Conservation (phyloP, 2,329 filamentous ascomycete genomes). For the Talaromyces rugulosus region DNA sequence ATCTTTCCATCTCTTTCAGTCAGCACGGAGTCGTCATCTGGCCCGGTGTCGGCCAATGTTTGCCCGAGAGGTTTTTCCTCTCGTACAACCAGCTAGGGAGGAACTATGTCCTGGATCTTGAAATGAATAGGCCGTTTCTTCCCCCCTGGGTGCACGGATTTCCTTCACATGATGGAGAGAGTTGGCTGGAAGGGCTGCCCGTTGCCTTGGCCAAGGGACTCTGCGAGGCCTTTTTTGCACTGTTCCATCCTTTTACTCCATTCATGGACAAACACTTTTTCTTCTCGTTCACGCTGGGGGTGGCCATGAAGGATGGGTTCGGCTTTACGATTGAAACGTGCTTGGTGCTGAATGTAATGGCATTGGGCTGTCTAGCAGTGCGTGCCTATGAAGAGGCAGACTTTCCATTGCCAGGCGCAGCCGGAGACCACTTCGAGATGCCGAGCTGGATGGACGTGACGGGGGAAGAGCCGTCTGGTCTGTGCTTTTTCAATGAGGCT, state of each 20-base stretch:
- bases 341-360: slow-evolving; percentile 48
- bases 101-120: slow-evolving; percentile 49
- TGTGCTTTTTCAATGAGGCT: slow-evolving; percentile 54
- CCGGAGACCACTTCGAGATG: slow-evolving; percentile 29
- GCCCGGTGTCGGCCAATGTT: slow-evolving; percentile 43
- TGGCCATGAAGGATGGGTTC: slow-evolving; percentile 48
- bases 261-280: slow-evolving; percentile 52
- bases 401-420: slow-evolving; percentile 40
- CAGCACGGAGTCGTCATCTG: slow-evolving; percentile 49
- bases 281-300: slow-evolving; percentile 47
- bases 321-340: slow-evolving; percentile 51
- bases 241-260: slow-evolving; percentile 51
- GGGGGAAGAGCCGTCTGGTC: slow-evolving; percentile 40
- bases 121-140: slow-evolving; percentile 44
- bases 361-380: slow-evolving; percentile 49
- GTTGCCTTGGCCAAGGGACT: slow-evolving; percentile 48
- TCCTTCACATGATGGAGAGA: slow-evolving; percentile 29
- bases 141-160: slow-evolving; percentile 36
- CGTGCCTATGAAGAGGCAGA: slow-evolving; percentile 48
- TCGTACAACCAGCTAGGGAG: slow-evolving; percentile 37
- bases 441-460: slow-evolving; percentile 36
- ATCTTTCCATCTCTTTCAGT: slow-evolving; percentile 46
- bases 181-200: slow-evolving; percentile 46
- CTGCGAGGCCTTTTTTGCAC: slow-evolving; percentile 52
- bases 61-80: slow-evolving; percentile 39